These are phyloP conservation scores for Neltuma alba DNA, from an alignment of 306 rosid genomes.

Conservation along the genomic window DNA sequence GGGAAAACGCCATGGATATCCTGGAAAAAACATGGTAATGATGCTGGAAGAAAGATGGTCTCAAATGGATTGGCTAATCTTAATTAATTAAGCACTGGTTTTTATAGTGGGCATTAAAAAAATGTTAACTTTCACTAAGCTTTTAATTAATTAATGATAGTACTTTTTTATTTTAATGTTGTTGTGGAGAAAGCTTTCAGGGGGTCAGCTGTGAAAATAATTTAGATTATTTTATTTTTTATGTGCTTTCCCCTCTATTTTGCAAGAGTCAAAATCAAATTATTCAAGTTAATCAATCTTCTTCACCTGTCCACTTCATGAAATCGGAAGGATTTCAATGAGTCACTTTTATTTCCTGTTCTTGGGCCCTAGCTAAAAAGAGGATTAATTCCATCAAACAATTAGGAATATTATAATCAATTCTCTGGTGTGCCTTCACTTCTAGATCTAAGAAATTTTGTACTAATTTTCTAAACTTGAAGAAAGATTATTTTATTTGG, in stretches of 20 bases:
- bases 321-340: neutral
- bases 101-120: conserved; percentile 41
- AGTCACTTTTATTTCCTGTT: neutral
- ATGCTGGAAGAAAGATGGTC: conserved; percentile 25
- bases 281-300: conserved; percentile 30
- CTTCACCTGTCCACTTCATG: neutral
- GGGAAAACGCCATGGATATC: conserved; percentile 9
- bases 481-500: neutral
- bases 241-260: conserved; percentile 33
- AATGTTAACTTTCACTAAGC: conserved; percentile 39
- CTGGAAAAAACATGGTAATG: conserved; percentile 32
- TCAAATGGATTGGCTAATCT: conserved; percentile 25
- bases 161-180: conserved; percentile 28
- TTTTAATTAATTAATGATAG: conserved; percentile 40
- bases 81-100: conserved; percentile 17
- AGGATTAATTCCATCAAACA: neutral
- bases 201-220: conserved; percentile 38
- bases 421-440: neutral
- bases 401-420: neutral
- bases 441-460: neutral
- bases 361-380: neutral
- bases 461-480: neutral
- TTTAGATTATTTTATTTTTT: conserved; percentile 20
- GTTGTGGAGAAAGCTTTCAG: conserved; percentile 26
- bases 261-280: conserved; percentile 49